phyloP scores from a whole-genome alignment of 441 rosid genomes.

The Viola pubescens region DNA sequence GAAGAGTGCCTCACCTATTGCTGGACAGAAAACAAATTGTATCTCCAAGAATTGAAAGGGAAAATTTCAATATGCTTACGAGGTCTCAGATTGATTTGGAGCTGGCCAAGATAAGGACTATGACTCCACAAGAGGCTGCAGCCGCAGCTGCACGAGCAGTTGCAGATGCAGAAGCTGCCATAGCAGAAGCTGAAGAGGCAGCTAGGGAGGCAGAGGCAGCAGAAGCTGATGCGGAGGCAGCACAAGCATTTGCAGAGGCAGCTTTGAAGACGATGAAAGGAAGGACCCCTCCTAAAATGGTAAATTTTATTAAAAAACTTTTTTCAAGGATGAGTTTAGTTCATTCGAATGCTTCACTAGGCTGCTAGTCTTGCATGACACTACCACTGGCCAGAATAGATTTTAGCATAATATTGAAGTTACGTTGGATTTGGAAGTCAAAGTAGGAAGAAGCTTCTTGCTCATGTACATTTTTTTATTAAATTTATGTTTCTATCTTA shows the following conservation, averaged over 20 bases:
- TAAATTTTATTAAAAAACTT: conserved; percentile 2
- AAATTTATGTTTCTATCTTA: too few relatives aligned
- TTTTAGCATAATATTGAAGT: too few relatives aligned
- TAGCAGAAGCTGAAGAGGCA: conserved; percentile 88
- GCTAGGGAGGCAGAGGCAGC: conserved; percentile 86
- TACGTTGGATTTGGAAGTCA: too few relatives aligned
- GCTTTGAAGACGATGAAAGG: conserved; percentile 61
- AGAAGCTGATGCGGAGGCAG: conserved; percentile 88
- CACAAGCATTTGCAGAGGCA: conserved; percentile 86
- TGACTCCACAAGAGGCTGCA: conserved; percentile 84
- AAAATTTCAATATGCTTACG: conserved; percentile 38
- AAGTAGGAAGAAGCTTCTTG: too few relatives aligned
- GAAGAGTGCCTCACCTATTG: conserved; percentile 27
- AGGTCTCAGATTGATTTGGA: conserved; percentile 67
- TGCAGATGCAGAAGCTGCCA: conserved; percentile 86
- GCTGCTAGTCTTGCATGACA: too few relatives aligned
- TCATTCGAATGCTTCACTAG: neutral
- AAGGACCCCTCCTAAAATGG: conserved; percentile 38
- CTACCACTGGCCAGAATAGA: too few relatives aligned
- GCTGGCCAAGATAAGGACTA: conserved; percentile 61
- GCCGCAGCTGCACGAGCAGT: conserved; percentile 82
- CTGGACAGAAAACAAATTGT: conserved; percentile 37
- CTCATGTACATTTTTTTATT: too few relatives aligned
- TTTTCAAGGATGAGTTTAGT: neutral
- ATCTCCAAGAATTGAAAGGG: conserved; percentile 46